Evolutionary conservation across 352 stramenopile genomes (phyloP).

Genomic region (Aphanomyces stellatus): DNA sequence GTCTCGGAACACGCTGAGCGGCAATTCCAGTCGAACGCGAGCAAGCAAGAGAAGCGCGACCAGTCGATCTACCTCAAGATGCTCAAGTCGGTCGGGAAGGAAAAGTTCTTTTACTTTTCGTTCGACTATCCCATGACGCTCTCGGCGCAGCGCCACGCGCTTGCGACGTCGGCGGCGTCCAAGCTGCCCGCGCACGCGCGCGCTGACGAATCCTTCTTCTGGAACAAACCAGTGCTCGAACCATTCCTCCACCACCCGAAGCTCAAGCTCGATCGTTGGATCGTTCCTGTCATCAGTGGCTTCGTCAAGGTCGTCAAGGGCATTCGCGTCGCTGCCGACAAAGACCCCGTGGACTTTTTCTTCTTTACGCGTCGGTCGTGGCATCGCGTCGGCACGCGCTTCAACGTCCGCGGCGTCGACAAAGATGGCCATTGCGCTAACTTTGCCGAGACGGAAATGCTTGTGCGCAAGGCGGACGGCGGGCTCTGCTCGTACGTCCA

Average conservation of each 20-base stretch:
- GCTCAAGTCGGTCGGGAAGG: conserved; percentile 37
- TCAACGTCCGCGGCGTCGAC: conserved; percentile 89
- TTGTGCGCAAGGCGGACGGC: conserved; percentile 58
- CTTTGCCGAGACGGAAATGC: conserved; percentile 93
- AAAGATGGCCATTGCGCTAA: conserved; percentile 85
- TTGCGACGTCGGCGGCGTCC: not conserved
- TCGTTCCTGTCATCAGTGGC: conserved; percentile 54
- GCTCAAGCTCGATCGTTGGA: conserved; percentile 44
- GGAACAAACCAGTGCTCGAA: conserved; percentile 74
- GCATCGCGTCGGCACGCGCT: conserved; percentile 83
- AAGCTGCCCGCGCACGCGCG: conserved; percentile 40
- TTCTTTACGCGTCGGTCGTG: conserved; percentile 65
- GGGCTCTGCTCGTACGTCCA: conserved; percentile 86
- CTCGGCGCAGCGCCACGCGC: conserved; percentile 37
- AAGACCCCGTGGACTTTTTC: conserved; percentile 38
- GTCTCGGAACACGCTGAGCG: conserved; percentile 37
- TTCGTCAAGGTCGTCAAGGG: conserved; percentile 66
- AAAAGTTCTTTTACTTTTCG: conserved; percentile 56
- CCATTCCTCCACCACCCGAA: conserved; percentile 37
- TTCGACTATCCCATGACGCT: conserved; percentile 63
- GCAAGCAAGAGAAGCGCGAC: conserved; percentile 43
- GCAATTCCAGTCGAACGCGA: conserved; percentile 49
- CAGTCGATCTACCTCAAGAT: conserved; percentile 50
- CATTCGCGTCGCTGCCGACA: conserved; percentile 14
- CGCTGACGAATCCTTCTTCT: conserved; percentile 88